phyloP scores from a whole-genome alignment of 2,329 filamentous ascomycete genomes.

The Emergomyces pasteurianus region DNA sequence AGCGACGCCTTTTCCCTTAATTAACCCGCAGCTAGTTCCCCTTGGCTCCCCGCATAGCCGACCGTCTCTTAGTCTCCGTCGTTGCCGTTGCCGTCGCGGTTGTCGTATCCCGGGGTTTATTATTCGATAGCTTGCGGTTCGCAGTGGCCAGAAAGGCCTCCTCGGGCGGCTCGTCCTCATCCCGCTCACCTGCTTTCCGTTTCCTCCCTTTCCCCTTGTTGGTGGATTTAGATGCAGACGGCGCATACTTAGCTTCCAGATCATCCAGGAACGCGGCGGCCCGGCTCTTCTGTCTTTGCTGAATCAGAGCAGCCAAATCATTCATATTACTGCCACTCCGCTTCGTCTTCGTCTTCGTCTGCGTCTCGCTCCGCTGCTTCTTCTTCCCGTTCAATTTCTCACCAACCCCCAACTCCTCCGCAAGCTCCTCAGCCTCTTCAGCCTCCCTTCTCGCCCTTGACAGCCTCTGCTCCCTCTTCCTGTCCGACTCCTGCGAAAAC shows the following conservation, averaged over 20 bases:
- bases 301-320: conserved; percentile 63
- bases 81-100: conserved; percentile 24
- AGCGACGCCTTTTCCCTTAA: no score
- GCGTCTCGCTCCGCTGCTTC: not conserved
- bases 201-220: conserved; percentile 32
- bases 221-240: conserved; percentile 15
- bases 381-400: conserved; percentile 34
- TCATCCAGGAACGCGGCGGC: conserved; percentile 54
- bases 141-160: conserved; percentile 41
- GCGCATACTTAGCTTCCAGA: conserved; percentile 65
- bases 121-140: not conserved
- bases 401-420: conserved; percentile 61
- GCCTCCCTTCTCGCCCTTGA: conserved; percentile 56
- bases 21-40: not conserved
- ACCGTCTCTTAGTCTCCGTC: conserved; percentile 15
- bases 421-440: conserved; percentile 60
- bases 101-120: conserved; percentile 14
- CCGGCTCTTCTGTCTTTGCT: conserved; percentile 54
- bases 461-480: conserved; percentile 46
- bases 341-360: conserved; percentile 10
- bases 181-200: conserved; percentile 40
- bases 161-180: conserved; percentile 46
- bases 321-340: conserved; percentile 17
- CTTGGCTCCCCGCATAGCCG: not conserved
- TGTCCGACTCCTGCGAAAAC: conserved; percentile 64